Evolutionary conservation across 2,329 filamentous ascomycete species (phyloP), one percentile per base, ranked within the genome.

Genomic region (Beauveria varroae): DNA sequence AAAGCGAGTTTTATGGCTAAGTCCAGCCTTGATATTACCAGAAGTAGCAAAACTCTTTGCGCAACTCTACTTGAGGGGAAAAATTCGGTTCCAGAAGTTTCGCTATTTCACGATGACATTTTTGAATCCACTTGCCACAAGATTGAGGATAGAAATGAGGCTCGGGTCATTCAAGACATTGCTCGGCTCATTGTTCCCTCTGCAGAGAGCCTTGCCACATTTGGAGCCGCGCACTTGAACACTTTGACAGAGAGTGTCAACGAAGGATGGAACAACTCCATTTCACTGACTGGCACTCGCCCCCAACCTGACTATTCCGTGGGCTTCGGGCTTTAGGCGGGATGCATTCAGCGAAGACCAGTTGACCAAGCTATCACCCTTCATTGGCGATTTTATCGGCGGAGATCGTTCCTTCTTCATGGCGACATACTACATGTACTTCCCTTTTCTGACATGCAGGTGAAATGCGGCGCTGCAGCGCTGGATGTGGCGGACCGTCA

Each of bases 381-480:
- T 73, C 49, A 65, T 75, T 60, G 68, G 71, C 61, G 63, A 75
- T 41, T 65, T 70, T 7, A 55, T 69, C 37, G 59, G 53, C 52
- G 66, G 67, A 24, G 69, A 75, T 60, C 64, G 64, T 56, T 79
- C 72, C 22, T 73, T 67, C 64, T 79, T 79, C 63, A 75, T 76
- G 68, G 73, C 68, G 18, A 80, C 75, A n/a, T 75, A 70, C 56
- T 68, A 74, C 14, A 78, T 79, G 69, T 78, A 75, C 67, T 78
- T 81, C 63, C 76, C 76, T 16, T 81, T 80, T 63, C 67, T 81
- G 1, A 73, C 74, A 1, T 77, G 72, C 65, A 81, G 64, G 76
- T 79, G 5, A 80, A 79, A 66, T 78, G 73, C 62, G 71, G 74
- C 49, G 67, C 68, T 37, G 68, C 64, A 14, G 70, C 66, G 2